Base-by-base conservation (phyloP, 225 moss, liverwort and hornwort species). In the Pleurozium schreberi region DNA sequence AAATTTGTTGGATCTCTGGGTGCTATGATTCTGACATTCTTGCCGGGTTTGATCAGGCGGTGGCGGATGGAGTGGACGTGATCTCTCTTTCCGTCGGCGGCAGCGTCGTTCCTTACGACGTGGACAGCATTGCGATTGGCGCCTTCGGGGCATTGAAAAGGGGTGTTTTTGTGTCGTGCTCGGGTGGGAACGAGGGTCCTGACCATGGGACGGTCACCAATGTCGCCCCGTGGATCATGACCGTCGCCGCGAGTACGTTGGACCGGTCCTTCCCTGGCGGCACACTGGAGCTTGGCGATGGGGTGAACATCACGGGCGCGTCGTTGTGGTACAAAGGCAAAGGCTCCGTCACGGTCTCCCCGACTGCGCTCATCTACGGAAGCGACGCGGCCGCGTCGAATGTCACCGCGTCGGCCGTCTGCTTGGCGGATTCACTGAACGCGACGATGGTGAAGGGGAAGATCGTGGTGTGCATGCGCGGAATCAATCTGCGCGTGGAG, bases 141-240 rank as follows among this genome's bases (percentile, higher is more conserved):
- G 84, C 94, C 4, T 96, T 90, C 43, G 93, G 87, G 31, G 95
- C 98, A 11, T 36, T 88, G 80, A 91, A 93, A 90, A 95, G 86
- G 64, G 96, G 96, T 5, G 34, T 98, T 26, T 91, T 98, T 7
- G 94, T 96, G 20, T 93, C 95, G 3, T 91, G 88, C 89, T 94
- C 98, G 16, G 96, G 88, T 25, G 95, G 96, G 14, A 98, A 98
- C 88, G 18, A 50, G 1, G 98, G 98, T 34, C 96, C 98, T 17
- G 60, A 25, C 6, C 38, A 77, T 3, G 61, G 73, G 47, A 90
- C 94, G 3, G 94, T 96, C 15, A 13, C 53, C 57, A 98, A 96
- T 52, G 60, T 94, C 14, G 96, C 97, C 10, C 97, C 97, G 2
- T 98, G 97, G 97, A 74, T 98, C 13, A 93, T 84, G 52, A 96